These are phyloP conservation scores for Cicer bijugum DNA, from an alignment of 306 rosid species.

Conservation along the genomic window DNA sequence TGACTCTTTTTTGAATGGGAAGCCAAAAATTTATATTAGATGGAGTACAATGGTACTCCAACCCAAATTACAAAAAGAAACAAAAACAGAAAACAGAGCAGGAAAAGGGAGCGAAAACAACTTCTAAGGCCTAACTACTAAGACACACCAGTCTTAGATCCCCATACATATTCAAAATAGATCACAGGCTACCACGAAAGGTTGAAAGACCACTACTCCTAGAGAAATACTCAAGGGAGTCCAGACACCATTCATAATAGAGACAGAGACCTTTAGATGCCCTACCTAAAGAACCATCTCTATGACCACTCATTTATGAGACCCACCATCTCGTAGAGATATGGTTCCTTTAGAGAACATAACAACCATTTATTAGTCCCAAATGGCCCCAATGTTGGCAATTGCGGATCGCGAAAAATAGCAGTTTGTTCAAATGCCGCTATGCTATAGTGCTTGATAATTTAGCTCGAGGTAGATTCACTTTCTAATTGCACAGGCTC, in stretches of 20 bases:
- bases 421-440: too few relatives aligned
- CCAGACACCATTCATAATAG: neutral
- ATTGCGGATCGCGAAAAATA: too few relatives aligned
- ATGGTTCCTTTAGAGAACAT: neutral
- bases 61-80: neutral
- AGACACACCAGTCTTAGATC: too few relatives aligned
- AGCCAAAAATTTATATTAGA: neutral
- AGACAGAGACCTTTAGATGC: neutral
- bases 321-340: neutral
- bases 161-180: too few relatives aligned
- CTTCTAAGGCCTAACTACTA: too few relatives aligned
- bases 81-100: too few relatives aligned
- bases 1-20: neutral
- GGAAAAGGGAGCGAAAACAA: too few relatives aligned
- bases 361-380: neutral
- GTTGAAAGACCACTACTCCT: neutral
- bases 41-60: neutral
- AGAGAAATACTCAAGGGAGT: neutral
- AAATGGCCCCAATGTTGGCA: neutral
- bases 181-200: too few relatives aligned
- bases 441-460: neutral
- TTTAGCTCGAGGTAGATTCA: constrained; percentile 1
- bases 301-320: neutral
- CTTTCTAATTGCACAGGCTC: neutral
- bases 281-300: neutral